A percentile compares a stretch with the other conserved stretches of the same genome.
These are phyloP conservation scores for Areca catechu DNA, from an alignment of 176 grass and related monocot species.

Conservation along the genomic window DNA sequence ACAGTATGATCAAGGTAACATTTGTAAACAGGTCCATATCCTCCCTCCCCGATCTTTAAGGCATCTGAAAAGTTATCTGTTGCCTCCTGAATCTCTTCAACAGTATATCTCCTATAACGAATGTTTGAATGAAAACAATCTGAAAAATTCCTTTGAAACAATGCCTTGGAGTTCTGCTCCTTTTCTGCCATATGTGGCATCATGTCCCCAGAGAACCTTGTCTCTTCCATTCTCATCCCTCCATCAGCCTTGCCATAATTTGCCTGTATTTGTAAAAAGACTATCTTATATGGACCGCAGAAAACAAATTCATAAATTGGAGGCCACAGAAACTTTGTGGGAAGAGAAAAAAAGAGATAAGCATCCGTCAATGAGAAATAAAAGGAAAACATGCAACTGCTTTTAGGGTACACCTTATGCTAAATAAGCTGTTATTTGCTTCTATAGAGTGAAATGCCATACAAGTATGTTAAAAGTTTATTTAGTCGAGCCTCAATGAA, in stretches of 20 bases:
- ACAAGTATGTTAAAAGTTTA: too few species aligned
- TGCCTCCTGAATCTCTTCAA: conserved; percentile 6
- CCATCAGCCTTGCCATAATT: not conserved
- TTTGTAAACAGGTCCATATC: conserved; percentile 7
- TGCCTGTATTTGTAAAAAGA: conserved; percentile 18
- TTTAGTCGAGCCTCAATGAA: too few species aligned
- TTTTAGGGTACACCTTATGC: too few species aligned
- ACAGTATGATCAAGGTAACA: conserved; percentile 3
- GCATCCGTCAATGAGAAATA: too few species aligned
- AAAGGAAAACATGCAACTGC: too few species aligned
- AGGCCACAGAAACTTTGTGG: not conserved
- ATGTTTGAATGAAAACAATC: not conserved
- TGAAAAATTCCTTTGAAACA: not conserved
- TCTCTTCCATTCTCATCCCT: not conserved
- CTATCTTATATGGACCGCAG: conserved; percentile 7
- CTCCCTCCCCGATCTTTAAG: conserved; percentile 8
- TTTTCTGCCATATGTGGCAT: not conserved
- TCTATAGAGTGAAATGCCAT: conserved; percentile 7
- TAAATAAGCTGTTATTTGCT: conserved; percentile 3
- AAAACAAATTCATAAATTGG: conserved; percentile 14
- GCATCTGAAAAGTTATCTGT: not conserved
- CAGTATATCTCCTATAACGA: conserved; percentile 4
- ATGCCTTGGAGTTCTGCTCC: not conserved
- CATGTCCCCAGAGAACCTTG: not conserved
- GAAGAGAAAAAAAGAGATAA: too few species aligned